These are phyloP conservation scores for Naganishia albida DNA, from an alignment of 1,284 basidiomycete species.

Conservation along the genomic window DNA sequence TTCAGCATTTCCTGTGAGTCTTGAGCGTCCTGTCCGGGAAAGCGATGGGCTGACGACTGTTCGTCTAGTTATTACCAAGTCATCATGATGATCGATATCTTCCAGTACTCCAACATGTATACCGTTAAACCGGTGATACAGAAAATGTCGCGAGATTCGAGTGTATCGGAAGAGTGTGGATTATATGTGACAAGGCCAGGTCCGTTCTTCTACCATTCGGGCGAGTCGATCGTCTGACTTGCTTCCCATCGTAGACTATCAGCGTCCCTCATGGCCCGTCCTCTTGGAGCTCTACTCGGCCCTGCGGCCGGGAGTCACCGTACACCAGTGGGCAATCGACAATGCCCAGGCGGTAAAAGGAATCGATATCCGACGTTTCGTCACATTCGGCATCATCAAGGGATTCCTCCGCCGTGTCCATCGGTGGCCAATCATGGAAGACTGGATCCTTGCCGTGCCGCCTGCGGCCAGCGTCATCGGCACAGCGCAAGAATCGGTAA, in stretches of 20 bases:
- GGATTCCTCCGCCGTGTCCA: conserved; percentile 91
- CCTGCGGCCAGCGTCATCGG: conserved; percentile 8
- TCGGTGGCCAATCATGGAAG: conserved; percentile 72
- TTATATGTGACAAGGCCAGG: conserved; percentile 80
- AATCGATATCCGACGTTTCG: conserved; percentile 88
- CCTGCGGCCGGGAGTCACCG: conserved; percentile 77
- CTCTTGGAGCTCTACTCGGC: conserved; percentile 82
- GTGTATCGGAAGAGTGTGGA: conserved; percentile 84
- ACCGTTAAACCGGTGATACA: conserved; percentile 80
- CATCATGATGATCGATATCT: conserved; percentile 92
- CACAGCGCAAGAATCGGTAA: conserved; percentile 6
- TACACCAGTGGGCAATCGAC: conserved; percentile 85
- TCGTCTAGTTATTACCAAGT: conserved; percentile 82
- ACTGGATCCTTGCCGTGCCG: conserved; percentile 34
- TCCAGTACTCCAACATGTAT: conserved; percentile 98
- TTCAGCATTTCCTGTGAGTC: conserved; percentile 85
- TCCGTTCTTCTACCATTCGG: conserved; percentile 39
- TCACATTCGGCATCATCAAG: conserved; percentile 99
- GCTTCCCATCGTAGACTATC: conserved; percentile 58
- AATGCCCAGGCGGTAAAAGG: conserved; percentile 70
- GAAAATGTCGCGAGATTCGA: conserved; percentile 76
- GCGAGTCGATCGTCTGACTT: conserved; percentile 9
- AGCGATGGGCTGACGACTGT: background rate
- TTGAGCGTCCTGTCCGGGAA: background rate
- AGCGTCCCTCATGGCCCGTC: conserved; percentile 69